Percentiles rank a stretch among this genome's conserved stretches.
Conservation (phyloP, 2,329 filamentous ascomycete genomes). For the Microdochium trichocladiopsis region DNA sequence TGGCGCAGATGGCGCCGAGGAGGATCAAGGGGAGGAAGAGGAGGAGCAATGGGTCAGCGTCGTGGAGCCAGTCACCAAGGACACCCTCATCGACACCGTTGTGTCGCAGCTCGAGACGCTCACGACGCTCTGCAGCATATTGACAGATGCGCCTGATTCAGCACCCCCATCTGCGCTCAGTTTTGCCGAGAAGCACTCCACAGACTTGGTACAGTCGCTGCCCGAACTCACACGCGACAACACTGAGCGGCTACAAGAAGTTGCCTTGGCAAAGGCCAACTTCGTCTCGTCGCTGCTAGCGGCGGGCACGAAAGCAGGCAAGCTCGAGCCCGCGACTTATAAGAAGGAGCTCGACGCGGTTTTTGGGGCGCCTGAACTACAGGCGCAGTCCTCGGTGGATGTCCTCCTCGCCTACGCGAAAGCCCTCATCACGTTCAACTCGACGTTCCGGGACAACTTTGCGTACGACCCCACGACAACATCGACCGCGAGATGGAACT, state of each 20-base stretch:
- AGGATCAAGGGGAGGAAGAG: constrained; percentile 19
- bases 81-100: constrained; percentile 60
- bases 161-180: constrained; percentile 31
- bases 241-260: constrained; percentile 12
- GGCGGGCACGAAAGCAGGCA: constrained; percentile 13
- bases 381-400: constrained; percentile 7
- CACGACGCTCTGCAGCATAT: constrained; percentile 41
- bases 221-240: constrained; percentile 8
- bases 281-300: constrained; percentile 16
- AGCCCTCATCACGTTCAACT: constrained; percentile 17
- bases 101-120: constrained; percentile 54
- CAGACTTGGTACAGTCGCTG: constrained; percentile 36
- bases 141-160: constrained; percentile 27
- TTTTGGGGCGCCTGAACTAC: constrained; percentile 14
- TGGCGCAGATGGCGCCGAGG: constrained; percentile 13
- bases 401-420: constrained; percentile 13
- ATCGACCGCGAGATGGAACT: constrained; percentile 13
- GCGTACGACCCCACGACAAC: neutral
- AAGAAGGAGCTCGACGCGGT: constrained; percentile 15
- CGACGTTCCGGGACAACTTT: constrained; percentile 4
- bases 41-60: constrained; percentile 61
- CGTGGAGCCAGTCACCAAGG: constrained; percentile 58
- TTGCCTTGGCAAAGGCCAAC: constrained; percentile 15
- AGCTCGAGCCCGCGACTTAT: constrained; percentile 15
- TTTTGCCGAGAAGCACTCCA: constrained; percentile 51